Evolutionary conservation across 495 filamentous ascomycete species (phyloP), one percentile per base, ranked within the genome.

Genomic region (Diplogelasinospora grovesii): DNA sequence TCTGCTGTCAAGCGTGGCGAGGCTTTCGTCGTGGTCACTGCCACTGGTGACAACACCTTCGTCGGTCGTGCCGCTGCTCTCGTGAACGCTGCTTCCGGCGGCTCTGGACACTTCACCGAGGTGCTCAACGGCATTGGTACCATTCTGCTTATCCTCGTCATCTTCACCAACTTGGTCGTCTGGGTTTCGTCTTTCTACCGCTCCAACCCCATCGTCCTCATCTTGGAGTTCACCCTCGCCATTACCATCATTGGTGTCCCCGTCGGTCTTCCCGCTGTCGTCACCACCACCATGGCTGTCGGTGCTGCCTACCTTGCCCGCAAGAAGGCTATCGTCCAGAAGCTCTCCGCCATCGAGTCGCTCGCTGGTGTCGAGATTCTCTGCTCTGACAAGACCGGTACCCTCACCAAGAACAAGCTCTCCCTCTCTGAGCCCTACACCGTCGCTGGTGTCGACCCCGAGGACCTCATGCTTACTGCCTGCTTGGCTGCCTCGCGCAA

Each of bases 351-450:
- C 38, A 95, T 95, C 46, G 89, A 95, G 68, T 95, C 89, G 16
- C 70, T 95, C 40, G 89, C 89, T 54, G 89, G 86, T 73, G 89
- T 94, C 41, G 87, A 95, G 69, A 93, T 95, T 61, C 80, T 95
- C 47, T 96, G 89, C 75, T 96, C 89, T 29, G 89, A 96, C 70
- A 96, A 96, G 75, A 94, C 87, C 36, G 86, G 87, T 81, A 93
- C 82, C 42, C 65, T 95, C 46, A 95, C 88, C 54, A 89, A 88
- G 69, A 95, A 95, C 73, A 90, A 89, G 65, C 76, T 95, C 13
- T 86, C 86, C 25, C 74, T 94, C 36, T 71, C 79, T 33, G 88
- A 93, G 51, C 88, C 89, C 22, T 95, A 79, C 67, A 85, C 82
- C 34, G 81, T 88, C 22, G 68, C 75, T 45, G 86, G 86, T 53